phyloP scores from a whole-genome alignment of 768 basidiomycete genomes.

The Dictyophora rubrovolvata region DNA sequence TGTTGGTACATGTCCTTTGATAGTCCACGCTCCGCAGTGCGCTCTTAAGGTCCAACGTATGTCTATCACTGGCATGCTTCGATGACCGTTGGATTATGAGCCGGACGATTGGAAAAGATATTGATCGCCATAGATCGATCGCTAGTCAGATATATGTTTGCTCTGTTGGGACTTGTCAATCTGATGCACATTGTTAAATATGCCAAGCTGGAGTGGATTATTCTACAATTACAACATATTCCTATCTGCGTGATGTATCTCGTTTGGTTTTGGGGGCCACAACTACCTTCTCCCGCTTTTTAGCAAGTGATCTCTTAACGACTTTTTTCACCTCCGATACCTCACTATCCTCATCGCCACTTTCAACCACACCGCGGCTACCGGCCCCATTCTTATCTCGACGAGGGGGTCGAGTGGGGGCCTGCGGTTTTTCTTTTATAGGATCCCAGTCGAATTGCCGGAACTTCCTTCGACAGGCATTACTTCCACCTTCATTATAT shows the following conservation, averaged over 20 bases:
- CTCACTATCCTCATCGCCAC: constrained; percentile 1
- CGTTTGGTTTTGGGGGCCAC: background rate
- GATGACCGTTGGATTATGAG: background rate
- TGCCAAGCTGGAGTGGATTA: too few relatives aligned
- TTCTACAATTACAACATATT: background rate
- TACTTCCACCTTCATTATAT: constrained; percentile 76
- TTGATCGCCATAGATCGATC: too few relatives aligned
- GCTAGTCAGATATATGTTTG: background rate
- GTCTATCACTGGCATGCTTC: background rate
- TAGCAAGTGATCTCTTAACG: background rate
- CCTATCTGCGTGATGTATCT: constrained; percentile 1
- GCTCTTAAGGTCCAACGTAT: too few relatives aligned
- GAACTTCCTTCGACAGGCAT: constrained; percentile 68
- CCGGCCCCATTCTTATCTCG: constrained; percentile 1
- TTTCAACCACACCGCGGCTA: background rate
- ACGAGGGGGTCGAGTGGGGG: background rate
- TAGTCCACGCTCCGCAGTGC: too few relatives aligned
- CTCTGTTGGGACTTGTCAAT: background rate
- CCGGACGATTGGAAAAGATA: background rate
- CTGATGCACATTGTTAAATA: background rate
- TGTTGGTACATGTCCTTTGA: too few relatives aligned
- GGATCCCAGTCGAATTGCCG: constrained; percentile 27
- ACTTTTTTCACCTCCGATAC: background rate
- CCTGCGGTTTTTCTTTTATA: background rate
- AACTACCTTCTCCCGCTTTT: background rate